Evolutionary conservation across 805 yeast genomes (phyloP), one percentile per base, ranked within the genome.

Genomic region (Komagataella phaffii): DNA sequence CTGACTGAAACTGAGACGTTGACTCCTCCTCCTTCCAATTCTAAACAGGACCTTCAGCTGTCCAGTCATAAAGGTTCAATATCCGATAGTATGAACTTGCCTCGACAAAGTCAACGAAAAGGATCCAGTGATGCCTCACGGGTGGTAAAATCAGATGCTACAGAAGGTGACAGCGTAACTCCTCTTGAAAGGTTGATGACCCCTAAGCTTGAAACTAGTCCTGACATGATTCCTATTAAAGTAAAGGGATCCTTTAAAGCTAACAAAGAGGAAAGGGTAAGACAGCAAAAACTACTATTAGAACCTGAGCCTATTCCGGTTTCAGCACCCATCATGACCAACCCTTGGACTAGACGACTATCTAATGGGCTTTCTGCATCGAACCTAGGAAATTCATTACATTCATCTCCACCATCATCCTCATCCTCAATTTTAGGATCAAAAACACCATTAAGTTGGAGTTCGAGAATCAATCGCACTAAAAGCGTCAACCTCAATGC

Each of bases 401-500:
- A 12, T 10, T 43, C 19, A 17, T 17, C 51, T 6, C 48, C 53
- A 17, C 48, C 49, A 14, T 43, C 21, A 30, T 21, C 23, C 4
- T 21, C 53, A 18, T 49, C 47, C 53, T 12, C 60, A 55, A 12
- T 55, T 1, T 43, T 50, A 7, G 52, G 45, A 2, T 46, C 50
- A n/a, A 46, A 46, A 6, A 47, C 55, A 10, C 50, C 53, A 44
- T 47, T 14, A 19, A 19, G 23, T 7, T 19, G 23, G 46, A 44
- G 23, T 17, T 19, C 46, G 10, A 19, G 23, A 19, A 17, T 19
- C 17, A 44, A 17, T 44, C 23, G 23, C 14, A 8, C 46, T 7
- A 19, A 19, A 7, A n/a, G 10, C 7, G 10, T 19, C 12, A 18
- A 17, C 4, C 17, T 44, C 12, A 10, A 17, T 44, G 46, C 19